Percentiles rank a stretch among this genome's conserved stretches.
Evolutionary conservation across 495 filamentous ascomycete genomes (phyloP).

Genomic region (Penicillium canariense): DNA sequence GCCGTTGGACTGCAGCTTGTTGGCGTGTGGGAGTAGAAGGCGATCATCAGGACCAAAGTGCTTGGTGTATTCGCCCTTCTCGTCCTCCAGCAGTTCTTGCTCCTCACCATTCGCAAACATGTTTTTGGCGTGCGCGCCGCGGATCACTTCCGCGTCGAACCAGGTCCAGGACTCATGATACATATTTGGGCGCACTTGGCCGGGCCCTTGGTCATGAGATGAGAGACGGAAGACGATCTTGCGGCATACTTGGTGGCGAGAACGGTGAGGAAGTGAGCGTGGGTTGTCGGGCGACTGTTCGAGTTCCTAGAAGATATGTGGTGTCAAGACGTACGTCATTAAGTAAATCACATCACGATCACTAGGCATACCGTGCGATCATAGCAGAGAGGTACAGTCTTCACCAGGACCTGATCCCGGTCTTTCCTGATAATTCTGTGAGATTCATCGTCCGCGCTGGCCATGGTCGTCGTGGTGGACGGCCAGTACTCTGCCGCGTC

Average conservation of each 20-base stretch:
- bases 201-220: conserved; percentile 64
- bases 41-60: conserved; percentile 32
- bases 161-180: conserved; percentile 63
- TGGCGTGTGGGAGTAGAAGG: conserved; percentile 35
- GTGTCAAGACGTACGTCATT: background rate
- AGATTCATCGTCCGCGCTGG: conserved; percentile 21
- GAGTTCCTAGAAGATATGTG: conserved; percentile 13
- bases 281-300: conserved; percentile 13
- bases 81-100: conserved; percentile 17
- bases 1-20: conserved; percentile 56
- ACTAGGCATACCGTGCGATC: conserved; percentile 29
- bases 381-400: conserved; percentile 43
- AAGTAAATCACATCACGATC: background rate
- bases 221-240: conserved; percentile 64
- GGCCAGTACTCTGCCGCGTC: conserved; percentile 75
- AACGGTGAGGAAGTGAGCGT: conserved; percentile 36
- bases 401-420: conserved; percentile 38
- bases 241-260: conserved; percentile 37
- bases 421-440: conserved; percentile 32
- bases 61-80: conserved; percentile 18
- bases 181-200: conserved; percentile 34
- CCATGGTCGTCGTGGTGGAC: conserved; percentile 32
- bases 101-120: conserved; percentile 21
- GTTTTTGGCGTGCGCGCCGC: conserved; percentile 21
- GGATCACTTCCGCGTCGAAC: conserved; percentile 61